A percentile compares a stretch with the other conserved stretches of the same genome.
Evolutionary conservation across 2,329 filamentous ascomycete species (phyloP).

Genomic region (Fusarium globosum): DNA sequence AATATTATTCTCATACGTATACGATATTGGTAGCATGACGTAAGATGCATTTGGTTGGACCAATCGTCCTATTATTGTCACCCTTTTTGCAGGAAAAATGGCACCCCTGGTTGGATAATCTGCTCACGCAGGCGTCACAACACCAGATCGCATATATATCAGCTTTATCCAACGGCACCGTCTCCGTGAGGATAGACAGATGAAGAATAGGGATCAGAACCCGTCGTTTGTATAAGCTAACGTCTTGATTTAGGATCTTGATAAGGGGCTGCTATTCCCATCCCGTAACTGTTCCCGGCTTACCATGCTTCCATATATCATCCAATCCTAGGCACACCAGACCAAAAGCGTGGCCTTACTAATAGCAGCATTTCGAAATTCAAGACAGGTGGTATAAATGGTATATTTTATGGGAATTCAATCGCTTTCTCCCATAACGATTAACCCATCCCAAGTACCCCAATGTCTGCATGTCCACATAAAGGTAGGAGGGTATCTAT

Average conservation of each 20-base stretch:
- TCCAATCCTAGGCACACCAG: neutral
- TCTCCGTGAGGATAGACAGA: neutral
- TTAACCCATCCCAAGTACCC: conserved; percentile 22
- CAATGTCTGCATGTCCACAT: conserved; percentile 26
- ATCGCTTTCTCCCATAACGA: conserved; percentile 4
- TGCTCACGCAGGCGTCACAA: neutral
- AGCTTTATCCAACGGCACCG: neutral
- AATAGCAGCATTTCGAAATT: neutral
- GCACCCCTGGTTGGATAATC: neutral
- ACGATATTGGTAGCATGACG: conserved; percentile 15
- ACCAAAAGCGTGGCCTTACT: neutral
- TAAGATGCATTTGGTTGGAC: conserved; percentile 11
- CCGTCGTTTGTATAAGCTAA: neutral
- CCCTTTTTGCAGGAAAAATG: neutral
- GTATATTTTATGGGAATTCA: conserved; percentile 7
- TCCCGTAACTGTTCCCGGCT: neutral
- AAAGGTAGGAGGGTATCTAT: conserved; percentile 37
- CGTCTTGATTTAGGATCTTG: neutral
- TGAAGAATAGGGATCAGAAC: neutral
- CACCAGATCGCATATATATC: neutral
- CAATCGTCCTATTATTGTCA: neutral
- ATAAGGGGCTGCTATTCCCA: neutral
- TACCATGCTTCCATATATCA: neutral
- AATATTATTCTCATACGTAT: conserved; percentile 1
- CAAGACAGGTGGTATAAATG: neutral